Evolutionary conservation across 148 eudicot species (phyloP).

Genomic region (Rhododendron griersonianum): DNA sequence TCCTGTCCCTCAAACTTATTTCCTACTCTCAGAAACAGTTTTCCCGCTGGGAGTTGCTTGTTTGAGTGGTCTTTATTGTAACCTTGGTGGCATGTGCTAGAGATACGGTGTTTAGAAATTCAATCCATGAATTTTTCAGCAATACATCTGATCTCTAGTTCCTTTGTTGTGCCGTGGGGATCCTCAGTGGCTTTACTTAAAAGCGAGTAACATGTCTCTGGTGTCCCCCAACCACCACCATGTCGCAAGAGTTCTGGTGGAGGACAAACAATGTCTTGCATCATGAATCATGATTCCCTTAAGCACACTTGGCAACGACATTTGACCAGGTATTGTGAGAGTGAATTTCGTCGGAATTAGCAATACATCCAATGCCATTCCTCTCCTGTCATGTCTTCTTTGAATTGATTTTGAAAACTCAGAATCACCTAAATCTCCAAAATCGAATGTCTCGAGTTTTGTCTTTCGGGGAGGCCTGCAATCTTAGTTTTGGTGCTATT

Average conservation of each 20-base stretch:
- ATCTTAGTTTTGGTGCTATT: not conserved
- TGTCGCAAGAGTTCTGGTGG: not conserved
- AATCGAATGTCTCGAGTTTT: not conserved
- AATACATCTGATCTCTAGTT: not conserved
- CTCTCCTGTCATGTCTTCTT: not conserved
- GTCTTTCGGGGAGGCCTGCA: not conserved
- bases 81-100: not conserved
- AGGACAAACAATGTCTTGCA: not conserved
- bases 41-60: not conserved
- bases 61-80: not conserved
- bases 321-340: not conserved
- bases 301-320: not conserved
- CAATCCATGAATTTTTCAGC: not conserved
- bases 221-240: not conserved
- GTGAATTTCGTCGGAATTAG: not conserved
- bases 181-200: not conserved
- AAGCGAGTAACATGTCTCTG: not conserved
- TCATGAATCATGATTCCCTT: not conserved
- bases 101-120: not conserved
- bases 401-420: not conserved
- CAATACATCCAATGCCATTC: not conserved
- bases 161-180: not conserved
- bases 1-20: not conserved
- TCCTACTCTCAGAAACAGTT: not conserved
- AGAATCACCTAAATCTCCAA: not conserved